A percentile compares a stretch with the other conserved stretches of the same genome.
Evolutionary conservation across 208 protist species (phyloP).

Genomic region (Trypanosoma scelopori): DNA sequence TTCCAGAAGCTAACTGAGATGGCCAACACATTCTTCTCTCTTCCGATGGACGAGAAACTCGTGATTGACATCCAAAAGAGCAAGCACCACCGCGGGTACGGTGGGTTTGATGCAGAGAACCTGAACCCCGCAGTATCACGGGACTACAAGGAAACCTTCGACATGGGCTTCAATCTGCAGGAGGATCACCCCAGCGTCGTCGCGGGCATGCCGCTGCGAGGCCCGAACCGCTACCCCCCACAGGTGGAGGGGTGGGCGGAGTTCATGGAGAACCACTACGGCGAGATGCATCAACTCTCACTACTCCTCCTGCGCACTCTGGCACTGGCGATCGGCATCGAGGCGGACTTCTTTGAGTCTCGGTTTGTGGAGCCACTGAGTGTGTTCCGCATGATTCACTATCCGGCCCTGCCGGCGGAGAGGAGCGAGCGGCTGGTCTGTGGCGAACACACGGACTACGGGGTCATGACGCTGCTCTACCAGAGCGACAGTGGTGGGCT

Average conservation of each 20-base stretch:
- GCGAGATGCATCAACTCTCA: constrained; percentile 51
- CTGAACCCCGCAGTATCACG: constrained; percentile 44
- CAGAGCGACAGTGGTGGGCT: constrained; percentile 61
- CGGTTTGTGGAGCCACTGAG: constrained; percentile 68
- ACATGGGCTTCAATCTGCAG: constrained; percentile 58
- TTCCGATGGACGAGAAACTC: constrained; percentile 65
- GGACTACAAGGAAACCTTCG: constrained; percentile 76
- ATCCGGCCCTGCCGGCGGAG: constrained; percentile 56
- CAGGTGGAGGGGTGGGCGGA: constrained; percentile 46
- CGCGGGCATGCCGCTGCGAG: constrained; percentile 61
- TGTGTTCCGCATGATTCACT: constrained; percentile 79
- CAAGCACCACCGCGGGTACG: constrained; percentile 60
- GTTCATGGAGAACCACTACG: constrained; percentile 60
- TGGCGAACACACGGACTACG: constrained; percentile 83
- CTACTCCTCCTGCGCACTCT: constrained; percentile 58
- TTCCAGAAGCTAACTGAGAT: constrained; percentile 46
- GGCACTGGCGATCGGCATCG: constrained; percentile 53
- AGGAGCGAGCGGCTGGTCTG: constrained; percentile 36
- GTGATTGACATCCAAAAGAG: constrained; percentile 69
- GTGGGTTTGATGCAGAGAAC: constrained; percentile 47
- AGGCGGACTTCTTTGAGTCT: constrained; percentile 54
- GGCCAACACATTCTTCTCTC: constrained; percentile 55
- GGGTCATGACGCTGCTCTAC: constrained; percentile 79
- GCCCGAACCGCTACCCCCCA: constrained; percentile 59
- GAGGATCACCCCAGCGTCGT: constrained; percentile 58